Evolutionary conservation across 108 stramenopile genomes (phyloP), one percentile per base, ranked within the genome.

Genomic region (Nitzschia sp.): DNA sequence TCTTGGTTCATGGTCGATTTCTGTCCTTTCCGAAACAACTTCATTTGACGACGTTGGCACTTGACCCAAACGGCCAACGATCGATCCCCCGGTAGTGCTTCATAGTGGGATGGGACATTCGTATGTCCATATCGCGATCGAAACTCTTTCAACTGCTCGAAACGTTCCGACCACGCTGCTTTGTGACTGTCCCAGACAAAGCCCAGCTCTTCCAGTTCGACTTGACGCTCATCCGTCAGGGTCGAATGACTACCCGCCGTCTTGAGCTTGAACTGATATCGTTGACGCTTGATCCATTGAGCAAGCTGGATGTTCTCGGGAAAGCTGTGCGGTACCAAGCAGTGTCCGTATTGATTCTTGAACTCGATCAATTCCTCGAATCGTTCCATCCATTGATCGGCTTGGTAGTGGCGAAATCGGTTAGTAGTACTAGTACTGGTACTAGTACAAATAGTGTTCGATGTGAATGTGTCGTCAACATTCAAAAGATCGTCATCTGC

Each of bases 21-120:
- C 23, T 22, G 41, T 19, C 60, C 60, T 19, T 34, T 31, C 13
- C 13, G 26, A 21, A 72, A 35, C 22, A 82, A 69, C 31, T 72
- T 72, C 67, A 65, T 66, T 58, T 82, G 81, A 16, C 63, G 62
- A 9, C 81, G 55, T 44, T 78, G 76, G 53, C 61, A 58, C 25
- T 68, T 66, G 5, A 82, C 81, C 81, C 81, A 82, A 15, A 63
- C 59, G 26, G 81, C 72, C 3, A 82, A 69, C 21, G 68, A 46
- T 5, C 69, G 61, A 38, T 80, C 61, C 26, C n/a, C n/a, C n/a
- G n/a, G n/a, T n/a, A n/a, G n/a, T 70, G 63, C 0, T 36, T 81
- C 57, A 45, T 60, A 70, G 60, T 72, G 63, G 38, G 71, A 63
- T 2, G 86, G 83, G 25, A 78, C 77, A n/a, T 52, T 72, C 26